Evolutionary conservation across 2,329 filamentous ascomycete genomes (phyloP).

Genomic region (Calonectria crousiana): DNA sequence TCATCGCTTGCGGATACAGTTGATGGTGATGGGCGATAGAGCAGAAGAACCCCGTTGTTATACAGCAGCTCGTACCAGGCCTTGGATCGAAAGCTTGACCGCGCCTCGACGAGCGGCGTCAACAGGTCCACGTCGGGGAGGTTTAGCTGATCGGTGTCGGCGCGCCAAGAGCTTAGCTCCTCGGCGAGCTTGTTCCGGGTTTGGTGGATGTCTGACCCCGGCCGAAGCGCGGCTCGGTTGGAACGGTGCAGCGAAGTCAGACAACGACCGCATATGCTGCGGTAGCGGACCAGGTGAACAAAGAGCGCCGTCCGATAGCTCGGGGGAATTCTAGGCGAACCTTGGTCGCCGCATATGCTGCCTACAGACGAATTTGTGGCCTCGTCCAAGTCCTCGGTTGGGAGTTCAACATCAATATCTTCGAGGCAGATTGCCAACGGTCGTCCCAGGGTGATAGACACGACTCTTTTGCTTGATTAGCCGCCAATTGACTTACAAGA

Average conservation of each 20-base stretch:
- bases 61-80: conserved; percentile 52
- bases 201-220: conserved; percentile 29
- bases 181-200: conserved; percentile 38
- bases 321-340: conserved; percentile 21
- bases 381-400: conserved; percentile 26
- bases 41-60: conserved; percentile 40
- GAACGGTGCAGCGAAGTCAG: conserved; percentile 49
- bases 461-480: conserved; percentile 32
- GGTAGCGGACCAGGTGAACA: conserved; percentile 54
- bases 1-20: conserved; percentile 44
- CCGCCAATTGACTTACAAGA: not conserved
- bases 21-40: conserved; percentile 53
- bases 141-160: conserved; percentile 40
- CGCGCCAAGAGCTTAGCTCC: conserved; percentile 49
- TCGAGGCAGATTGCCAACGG: conserved; percentile 55
- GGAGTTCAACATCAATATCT: conserved; percentile 55
- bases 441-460: conserved; percentile 51
- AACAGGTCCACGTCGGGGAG: conserved; percentile 8
- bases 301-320: conserved; percentile 47
- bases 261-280: conserved; percentile 54
- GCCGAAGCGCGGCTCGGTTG: conserved; percentile 35
- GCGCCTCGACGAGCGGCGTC: conserved; percentile 41
- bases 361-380: not conserved
- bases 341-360: not conserved
- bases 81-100: conserved; percentile 54